phyloP scores from a whole-genome alignment of 345 rosid species.

The Lepidium didymum region DNA sequence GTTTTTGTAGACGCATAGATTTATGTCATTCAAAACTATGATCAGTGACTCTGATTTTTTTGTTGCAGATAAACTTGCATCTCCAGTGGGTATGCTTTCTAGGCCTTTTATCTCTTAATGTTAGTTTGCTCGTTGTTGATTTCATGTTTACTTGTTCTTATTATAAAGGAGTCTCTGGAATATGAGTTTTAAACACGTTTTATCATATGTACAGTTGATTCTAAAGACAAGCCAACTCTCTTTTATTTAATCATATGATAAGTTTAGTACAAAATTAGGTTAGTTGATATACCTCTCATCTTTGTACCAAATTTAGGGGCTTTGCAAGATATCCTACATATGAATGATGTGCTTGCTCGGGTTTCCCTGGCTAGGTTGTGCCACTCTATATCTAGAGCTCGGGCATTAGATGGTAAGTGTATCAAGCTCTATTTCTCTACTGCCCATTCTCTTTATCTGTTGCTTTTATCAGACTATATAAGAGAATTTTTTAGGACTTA shows the following conservation, averaged over 20 bases:
- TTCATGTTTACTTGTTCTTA: slow-evolving; percentile 6
- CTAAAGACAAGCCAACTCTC: background rate
- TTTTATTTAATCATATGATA: background rate
- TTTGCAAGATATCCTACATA: slow-evolving; percentile 96
- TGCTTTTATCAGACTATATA: background rate
- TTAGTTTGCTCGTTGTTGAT: background rate
- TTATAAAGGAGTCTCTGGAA: slow-evolving; percentile 1
- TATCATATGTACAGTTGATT: background rate
- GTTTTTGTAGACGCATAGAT: background rate
- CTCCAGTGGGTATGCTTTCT: slow-evolving; percentile 66
- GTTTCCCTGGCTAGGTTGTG: slow-evolving; percentile 92
- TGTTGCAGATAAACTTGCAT: slow-evolving; percentile 80
- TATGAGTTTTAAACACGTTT: background rate
- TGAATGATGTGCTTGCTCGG: slow-evolving; percentile 99
- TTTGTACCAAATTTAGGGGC: slow-evolving; percentile 60
- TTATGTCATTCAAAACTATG: slow-evolving; percentile 8
- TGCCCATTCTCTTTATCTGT: background rate
- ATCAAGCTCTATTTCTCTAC: slow-evolving; percentile 15
- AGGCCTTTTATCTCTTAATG: slow-evolving; percentile 8
- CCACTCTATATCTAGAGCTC: slow-evolving; percentile 82
- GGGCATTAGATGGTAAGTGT: slow-evolving; percentile 82
- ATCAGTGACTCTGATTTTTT: slow-evolving; percentile 14
- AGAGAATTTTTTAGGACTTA: background rate
- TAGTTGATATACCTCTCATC: slow-evolving; percentile 12
- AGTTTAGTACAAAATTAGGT: background rate